phyloP scores from a whole-genome alignment of 1,284 basidiomycete genomes.

The Pterula multifida region DNA sequence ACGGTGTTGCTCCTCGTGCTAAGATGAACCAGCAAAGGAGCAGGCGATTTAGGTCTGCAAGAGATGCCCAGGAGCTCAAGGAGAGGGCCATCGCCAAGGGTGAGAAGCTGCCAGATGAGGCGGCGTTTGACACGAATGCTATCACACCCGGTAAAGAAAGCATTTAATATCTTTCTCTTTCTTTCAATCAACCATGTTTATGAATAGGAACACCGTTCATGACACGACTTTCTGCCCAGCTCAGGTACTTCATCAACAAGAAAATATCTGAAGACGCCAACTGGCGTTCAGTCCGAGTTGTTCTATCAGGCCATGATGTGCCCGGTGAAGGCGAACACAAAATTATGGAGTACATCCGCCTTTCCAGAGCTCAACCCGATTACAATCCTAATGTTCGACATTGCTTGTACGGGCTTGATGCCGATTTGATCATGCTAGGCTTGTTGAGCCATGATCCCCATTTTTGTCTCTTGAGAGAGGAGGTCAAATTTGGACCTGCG shows the following conservation, averaged over 20 bases:
- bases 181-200: background rate
- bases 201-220: conserved; percentile 85
- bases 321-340: conserved; percentile 99
- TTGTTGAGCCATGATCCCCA: conserved; percentile 97
- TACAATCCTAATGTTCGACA: conserved; percentile 93
- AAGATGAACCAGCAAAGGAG: conserved; percentile 99
- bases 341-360: conserved; percentile 98
- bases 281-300: conserved; percentile 88
- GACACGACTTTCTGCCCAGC: conserved; percentile 80
- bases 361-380: conserved; percentile 87
- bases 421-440: conserved; percentile 97
- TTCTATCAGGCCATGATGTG: conserved; percentile 96
- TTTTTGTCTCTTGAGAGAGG: conserved; percentile 94
- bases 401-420: conserved; percentile 96
- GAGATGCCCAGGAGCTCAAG: conserved; percentile 80
- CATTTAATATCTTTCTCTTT: conserved; percentile 10
- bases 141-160: conserved; percentile 95
- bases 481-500: conserved; percentile 92
- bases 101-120: conserved; percentile 85
- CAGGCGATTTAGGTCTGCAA: conserved; percentile 89
- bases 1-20: conserved; percentile 94
- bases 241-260: conserved; percentile 95
- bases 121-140: conserved; percentile 97
- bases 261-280: conserved; percentile 92
- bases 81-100: conserved; percentile 84